A percentile compares a stretch with the other conserved stretches of the same genome.
These are phyloP conservation scores for Phaeophleospora eucalypticola DNA, from an alignment of 2,329 filamentous ascomycete genomes.

Conservation along the genomic window DNA sequence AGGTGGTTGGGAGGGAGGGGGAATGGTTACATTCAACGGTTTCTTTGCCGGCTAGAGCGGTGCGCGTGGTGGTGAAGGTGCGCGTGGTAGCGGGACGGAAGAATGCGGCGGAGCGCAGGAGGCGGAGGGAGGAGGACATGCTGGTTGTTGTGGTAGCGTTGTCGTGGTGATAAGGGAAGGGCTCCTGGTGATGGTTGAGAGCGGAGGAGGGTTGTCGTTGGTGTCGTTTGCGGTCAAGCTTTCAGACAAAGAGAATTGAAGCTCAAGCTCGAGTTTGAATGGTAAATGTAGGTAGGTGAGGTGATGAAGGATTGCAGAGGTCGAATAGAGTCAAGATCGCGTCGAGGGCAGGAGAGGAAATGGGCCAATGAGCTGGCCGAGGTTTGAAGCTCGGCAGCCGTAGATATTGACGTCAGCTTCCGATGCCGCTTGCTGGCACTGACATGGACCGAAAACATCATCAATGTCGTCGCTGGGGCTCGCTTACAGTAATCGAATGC, in stretches of 20 bases:
- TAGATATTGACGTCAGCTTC: too few species aligned
- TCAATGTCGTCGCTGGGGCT: too few species aligned
- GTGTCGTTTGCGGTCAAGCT: background rate
- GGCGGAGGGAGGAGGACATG: background rate
- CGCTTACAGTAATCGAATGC: too few species aligned
- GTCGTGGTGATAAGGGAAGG: too few species aligned
- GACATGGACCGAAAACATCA: too few species aligned
- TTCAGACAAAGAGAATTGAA: background rate
- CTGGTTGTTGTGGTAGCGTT: background rate
- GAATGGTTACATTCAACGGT: background rate
- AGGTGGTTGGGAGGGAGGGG: too few species aligned
- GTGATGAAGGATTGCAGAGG: background rate
- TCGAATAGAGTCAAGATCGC: background rate
- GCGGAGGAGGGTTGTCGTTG: constrained; percentile 2
- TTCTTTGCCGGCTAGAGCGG: background rate
- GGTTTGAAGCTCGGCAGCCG: too few species aligned
- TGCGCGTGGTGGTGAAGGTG: background rate
- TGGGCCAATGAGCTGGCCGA: background rate
- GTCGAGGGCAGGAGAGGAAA: background rate
- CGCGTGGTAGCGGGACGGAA: background rate
- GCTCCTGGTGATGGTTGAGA: too few species aligned
- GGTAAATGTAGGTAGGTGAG: background rate
- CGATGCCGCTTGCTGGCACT: too few species aligned
- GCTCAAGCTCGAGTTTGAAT: background rate
- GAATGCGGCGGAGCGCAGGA: background rate